These are phyloP conservation scores for Fusarium palustre DNA, from an alignment of 2,329 filamentous ascomycete genomes.

Conservation along the genomic window DNA sequence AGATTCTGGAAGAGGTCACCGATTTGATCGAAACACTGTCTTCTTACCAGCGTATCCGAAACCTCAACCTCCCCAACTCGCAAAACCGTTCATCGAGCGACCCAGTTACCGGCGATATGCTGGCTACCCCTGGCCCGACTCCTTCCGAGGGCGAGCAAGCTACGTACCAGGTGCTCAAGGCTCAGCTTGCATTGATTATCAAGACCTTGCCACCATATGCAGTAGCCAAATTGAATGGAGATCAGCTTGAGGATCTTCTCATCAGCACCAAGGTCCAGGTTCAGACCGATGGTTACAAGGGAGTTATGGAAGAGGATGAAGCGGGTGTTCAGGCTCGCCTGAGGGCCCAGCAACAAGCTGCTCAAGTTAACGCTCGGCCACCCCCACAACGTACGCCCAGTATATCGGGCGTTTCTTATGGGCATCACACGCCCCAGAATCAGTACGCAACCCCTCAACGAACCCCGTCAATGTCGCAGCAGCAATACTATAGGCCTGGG, in stretches of 20 bases:
- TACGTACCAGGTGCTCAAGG: constrained; percentile 79
- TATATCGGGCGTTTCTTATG: constrained; percentile 55
- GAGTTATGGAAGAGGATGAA: constrained; percentile 87
- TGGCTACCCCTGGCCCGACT: constrained; percentile 73
- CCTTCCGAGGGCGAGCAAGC: constrained; percentile 72
- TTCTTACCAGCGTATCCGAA: constrained; percentile 83
- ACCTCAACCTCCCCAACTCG: constrained; percentile 74
- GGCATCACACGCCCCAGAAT: constrained; percentile 57
- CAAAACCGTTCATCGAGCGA: constrained; percentile 71
- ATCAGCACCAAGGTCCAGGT: constrained; percentile 84
- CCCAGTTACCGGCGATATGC: constrained; percentile 74
- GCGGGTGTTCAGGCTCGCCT: constrained; percentile 65
- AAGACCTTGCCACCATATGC: constrained; percentile 83
- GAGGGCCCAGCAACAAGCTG: constrained; percentile 53
- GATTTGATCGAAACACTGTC: constrained; percentile 81
- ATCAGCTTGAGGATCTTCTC: constrained; percentile 84
- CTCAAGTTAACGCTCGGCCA: constrained; percentile 53
- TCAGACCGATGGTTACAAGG: constrained; percentile 77
- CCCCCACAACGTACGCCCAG: constrained; percentile 55
- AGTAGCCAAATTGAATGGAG: constrained; percentile 86
- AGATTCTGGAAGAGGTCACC: constrained; percentile 77
- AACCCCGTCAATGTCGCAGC: constrained; percentile 58
- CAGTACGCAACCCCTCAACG: constrained; percentile 63
- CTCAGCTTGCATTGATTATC: constrained; percentile 79
- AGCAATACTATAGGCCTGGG: constrained; percentile 59